These are phyloP conservation scores for Pleurotus salmoneostramineus DNA, from an alignment of 768 basidiomycete genomes.

Conservation along the genomic window DNA sequence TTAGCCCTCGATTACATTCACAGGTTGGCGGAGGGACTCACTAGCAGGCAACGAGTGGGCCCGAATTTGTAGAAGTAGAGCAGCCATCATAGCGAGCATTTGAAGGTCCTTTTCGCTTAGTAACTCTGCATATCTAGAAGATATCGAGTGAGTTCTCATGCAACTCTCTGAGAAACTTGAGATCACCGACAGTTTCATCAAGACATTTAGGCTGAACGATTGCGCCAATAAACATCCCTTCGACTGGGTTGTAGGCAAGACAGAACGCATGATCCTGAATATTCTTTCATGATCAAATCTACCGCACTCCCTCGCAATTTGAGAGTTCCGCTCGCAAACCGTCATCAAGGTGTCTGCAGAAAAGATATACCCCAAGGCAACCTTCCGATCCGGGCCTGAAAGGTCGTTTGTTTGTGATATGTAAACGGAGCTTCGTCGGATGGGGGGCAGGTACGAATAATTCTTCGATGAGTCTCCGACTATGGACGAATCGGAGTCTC, in stretches of 20 bases:
- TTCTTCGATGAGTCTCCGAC: slow-evolving; percentile 36
- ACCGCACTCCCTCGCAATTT: slow-evolving; percentile 51
- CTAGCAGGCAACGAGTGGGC: slow-evolving; percentile 4
- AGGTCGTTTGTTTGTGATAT: slow-evolving; percentile 50
- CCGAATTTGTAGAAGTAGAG: slow-evolving; percentile 57
- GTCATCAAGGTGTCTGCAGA: slow-evolving; percentile 33
- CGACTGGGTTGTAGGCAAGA: slow-evolving; percentile 16
- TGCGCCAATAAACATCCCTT: slow-evolving; percentile 22
- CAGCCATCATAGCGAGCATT: slow-evolving; percentile 75
- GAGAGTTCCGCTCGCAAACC: slow-evolving; percentile 58
- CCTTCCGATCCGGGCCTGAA: slow-evolving; percentile 47
- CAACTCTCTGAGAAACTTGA: not conserved
- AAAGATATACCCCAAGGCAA: slow-evolving; percentile 64
- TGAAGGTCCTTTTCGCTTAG: slow-evolving; percentile 63
- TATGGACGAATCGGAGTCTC: slow-evolving; percentile 34
- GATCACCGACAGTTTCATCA: slow-evolving; percentile 43
- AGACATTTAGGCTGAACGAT: slow-evolving; percentile 16
- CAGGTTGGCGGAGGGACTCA: not conserved
- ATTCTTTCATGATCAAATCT: slow-evolving; percentile 70
- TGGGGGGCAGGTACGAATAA: slow-evolving; percentile 37
- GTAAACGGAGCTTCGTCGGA: slow-evolving; percentile 55
- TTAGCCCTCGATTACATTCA: not conserved
- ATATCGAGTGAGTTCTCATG: not conserved
- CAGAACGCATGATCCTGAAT: slow-evolving; percentile 50
- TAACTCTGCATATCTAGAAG: slow-evolving; percentile 35